Base-by-base conservation (phyloP, 140 eudicot species). In the Cichorium intybus region DNA sequence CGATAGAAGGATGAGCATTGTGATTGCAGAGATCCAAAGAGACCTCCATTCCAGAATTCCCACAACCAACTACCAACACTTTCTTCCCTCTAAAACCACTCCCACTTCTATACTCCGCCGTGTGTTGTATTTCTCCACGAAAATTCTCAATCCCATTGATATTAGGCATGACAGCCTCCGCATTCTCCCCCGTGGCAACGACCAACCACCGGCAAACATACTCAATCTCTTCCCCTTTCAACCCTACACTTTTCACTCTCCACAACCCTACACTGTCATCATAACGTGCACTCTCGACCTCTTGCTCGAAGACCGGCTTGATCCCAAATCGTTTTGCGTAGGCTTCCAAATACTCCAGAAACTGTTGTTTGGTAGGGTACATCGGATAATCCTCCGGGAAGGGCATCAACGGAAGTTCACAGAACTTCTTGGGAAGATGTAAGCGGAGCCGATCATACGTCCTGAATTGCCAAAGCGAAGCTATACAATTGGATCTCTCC, bases 11-110 rank as follows among this genome's bases (percentile, higher is more conserved):
- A 61, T 52, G 73, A 51, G 88, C 85, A 75, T 72, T 59, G 33
- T 79, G 75, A 55, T 77, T 82, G 37, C 75, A 75, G 45, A 82
- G 85, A 68, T 82, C 88, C 43, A 79, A 68, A 31, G 75, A 64
- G 7, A 82, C 82, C 51, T 82, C 88, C 88, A 82, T 82, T 17
- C 88, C 88, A 35, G 88, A 82, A 64, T 82, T 79, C 21, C 88
- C 85, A 82, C 84, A 78, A 24, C 88, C 88, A 33, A 82, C 82
- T 9, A 82, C 88, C 81, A 82, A 82, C 10, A 82, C 88, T 56
- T 60, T 79, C 75, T 82, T 77, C 52, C 77, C 77, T 24, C 35
- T 31, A 58, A 71, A 82, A 10, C 26, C 69, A 4, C 24, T 45
- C 22, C 88, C 88, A 66, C 68, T 64, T 14, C 41, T 72, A 71